These are phyloP conservation scores for Erythrophleum ivorense DNA, from an alignment of 331 rosid species.

Conservation along the genomic window DNA sequence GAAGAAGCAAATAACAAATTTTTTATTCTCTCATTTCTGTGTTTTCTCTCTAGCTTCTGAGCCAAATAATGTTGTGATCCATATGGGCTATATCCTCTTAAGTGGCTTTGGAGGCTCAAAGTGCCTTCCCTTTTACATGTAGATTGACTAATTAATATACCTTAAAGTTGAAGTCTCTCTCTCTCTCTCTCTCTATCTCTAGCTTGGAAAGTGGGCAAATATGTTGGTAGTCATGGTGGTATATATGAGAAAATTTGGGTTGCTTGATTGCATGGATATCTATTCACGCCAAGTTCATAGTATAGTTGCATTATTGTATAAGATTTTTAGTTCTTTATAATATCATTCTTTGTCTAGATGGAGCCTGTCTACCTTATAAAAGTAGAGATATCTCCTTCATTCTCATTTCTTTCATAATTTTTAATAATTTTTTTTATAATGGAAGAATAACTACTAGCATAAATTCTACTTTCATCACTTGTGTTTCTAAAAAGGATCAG, in stretches of 20 bases:
- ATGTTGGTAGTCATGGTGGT: neutral
- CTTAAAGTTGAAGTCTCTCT: neutral
- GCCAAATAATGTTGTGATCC: neutral
- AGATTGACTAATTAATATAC: constrained; percentile 1
- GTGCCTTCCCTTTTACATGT: neutral
- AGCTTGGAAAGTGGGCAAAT: neutral
- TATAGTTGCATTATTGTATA: neutral
- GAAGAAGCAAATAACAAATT: too few species aligned
- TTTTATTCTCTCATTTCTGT: too few species aligned
- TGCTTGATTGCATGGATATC: neutral
- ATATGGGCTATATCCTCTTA: neutral
- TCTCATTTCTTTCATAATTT: constrained; percentile 2
- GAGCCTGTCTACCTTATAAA: neutral
- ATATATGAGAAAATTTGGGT: neutral
- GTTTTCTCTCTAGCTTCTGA: too few species aligned
- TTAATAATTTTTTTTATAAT: too few species aligned
- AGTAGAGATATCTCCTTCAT: constrained; percentile 18
- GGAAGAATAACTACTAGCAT: too few species aligned
- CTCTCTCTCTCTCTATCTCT: neutral
- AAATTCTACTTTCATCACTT: too few species aligned
- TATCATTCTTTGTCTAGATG: too few species aligned
- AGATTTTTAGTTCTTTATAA: neutral
- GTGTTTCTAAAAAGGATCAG: neutral
- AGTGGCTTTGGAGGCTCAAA: neutral
- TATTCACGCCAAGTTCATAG: neutral